These are phyloP conservation scores for Oryza brachyantha DNA, from an alignment of 176 grass and related monocot genomes.

Conservation along the genomic window DNA sequence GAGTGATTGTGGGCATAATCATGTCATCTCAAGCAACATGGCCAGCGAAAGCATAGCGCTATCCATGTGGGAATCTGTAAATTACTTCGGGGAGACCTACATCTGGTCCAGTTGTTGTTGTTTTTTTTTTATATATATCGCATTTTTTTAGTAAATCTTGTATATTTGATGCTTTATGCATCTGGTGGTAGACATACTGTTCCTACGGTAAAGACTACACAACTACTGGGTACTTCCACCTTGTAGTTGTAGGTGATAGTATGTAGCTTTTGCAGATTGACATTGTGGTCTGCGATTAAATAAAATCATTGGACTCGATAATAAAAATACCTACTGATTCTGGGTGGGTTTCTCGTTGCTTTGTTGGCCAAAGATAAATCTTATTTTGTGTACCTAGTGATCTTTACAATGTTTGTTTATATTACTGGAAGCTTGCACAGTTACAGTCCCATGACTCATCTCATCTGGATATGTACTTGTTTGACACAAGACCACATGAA, in stretches of 20 bases:
- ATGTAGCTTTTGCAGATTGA: constrained; percentile 47
- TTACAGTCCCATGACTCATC: no score
- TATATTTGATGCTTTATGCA: constrained; percentile 19
- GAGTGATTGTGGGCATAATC: constrained; percentile 96
- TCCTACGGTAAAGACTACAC: constrained; percentile 29
- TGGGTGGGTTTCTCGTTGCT: no score
- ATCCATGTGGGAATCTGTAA: constrained; percentile 25
- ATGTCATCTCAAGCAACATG: constrained; percentile 98
- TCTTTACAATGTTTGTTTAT: no score
- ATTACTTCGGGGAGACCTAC: constrained; percentile 36
- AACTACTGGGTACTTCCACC: constrained; percentile 27
- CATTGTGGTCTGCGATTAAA: constrained; percentile 28
- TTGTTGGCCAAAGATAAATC: no score
- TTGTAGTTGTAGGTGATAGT: constrained; percentile 50
- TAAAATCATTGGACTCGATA: constrained; percentile 43
- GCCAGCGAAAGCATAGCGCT: constrained; percentile 52
- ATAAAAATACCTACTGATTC: no score
- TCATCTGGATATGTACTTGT: no score
- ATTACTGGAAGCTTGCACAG: no score
- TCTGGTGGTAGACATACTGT: constrained; percentile 49
- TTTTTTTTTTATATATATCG: not conserved
- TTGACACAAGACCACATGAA: no score
- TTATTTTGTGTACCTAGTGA: no score
- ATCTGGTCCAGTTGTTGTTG: constrained; percentile 24
- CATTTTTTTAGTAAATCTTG: constrained; percentile 28